Conservation (phyloP, 2,329 filamentous ascomycete genomes). For the Blastomyces percursus region DNA sequence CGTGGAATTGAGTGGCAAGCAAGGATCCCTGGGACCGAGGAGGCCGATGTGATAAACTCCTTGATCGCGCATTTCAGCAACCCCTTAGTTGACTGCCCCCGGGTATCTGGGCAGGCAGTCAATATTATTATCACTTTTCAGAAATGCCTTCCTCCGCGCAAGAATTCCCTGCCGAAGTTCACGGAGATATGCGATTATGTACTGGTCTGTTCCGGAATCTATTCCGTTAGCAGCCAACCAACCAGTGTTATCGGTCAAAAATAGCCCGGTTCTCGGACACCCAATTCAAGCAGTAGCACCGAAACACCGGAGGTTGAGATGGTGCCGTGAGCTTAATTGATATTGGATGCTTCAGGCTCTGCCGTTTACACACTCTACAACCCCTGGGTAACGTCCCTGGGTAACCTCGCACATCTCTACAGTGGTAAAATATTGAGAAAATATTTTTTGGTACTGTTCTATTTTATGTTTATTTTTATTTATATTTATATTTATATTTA, state of each 20-base stretch:
- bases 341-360: neutral
- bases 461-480: too few relatives aligned
- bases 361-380: neutral
- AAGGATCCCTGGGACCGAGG: neutral
- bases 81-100: neutral
- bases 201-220: neutral
- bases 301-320: neutral
- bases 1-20: neutral
- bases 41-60: neutral
- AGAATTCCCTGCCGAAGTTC: neutral
- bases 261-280: neutral
- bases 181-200: neutral
- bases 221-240: neutral
- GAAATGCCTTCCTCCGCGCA: neutral
- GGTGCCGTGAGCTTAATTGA: slow-evolving; percentile 1
- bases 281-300: neutral
- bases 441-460: neutral
- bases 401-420: neutral
- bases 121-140: neutral
- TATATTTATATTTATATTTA: neutral
- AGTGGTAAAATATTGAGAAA: neutral
- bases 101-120: neutral
- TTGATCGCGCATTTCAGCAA: neutral
- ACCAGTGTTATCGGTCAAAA: neutral
- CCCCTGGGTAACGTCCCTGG: neutral